phyloP scores from a whole-genome alignment of 1,139 yeast species.

The Zygosaccharomyces pseudobailii region DNA sequence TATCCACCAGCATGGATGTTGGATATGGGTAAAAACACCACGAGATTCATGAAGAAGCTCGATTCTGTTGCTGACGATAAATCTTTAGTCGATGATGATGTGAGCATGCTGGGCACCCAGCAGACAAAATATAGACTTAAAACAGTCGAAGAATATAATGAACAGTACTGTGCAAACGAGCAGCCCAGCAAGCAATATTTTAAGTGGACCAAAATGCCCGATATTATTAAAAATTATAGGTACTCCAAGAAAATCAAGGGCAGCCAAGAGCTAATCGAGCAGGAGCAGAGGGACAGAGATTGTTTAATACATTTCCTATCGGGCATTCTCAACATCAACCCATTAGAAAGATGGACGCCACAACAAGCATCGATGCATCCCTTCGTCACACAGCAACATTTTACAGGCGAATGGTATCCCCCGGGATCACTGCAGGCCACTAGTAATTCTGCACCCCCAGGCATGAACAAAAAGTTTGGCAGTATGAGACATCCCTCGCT shows the following conservation, averaged over 20 bases:
- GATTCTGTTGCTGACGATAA: slow-evolving; percentile 8
- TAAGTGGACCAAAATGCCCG: slow-evolving; percentile 64
- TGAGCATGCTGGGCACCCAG: slow-evolving; percentile 19
- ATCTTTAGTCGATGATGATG: slow-evolving; percentile 24
- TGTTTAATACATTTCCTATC: slow-evolving; percentile 71
- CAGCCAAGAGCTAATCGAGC: slow-evolving; percentile 51
- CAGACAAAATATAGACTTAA: slow-evolving; percentile 44
- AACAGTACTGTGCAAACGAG: slow-evolving; percentile 55
- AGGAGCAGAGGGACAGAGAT: slow-evolving; percentile 68
- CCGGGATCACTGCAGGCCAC: slow-evolving; percentile 36
- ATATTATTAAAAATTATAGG: slow-evolving; percentile 71
- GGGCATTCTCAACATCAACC: slow-evolving; percentile 78
- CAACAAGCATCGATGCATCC: slow-evolving; percentile 94
- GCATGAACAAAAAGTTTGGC: slow-evolving; percentile 6
- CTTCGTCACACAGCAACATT: slow-evolving; percentile 56
- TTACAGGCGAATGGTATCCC: slow-evolving; percentile 45
- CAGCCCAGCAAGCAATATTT: slow-evolving; percentile 83
- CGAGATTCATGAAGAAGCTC: slow-evolving; percentile 57
- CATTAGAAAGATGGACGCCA: slow-evolving; percentile 93
- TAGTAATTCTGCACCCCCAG: slow-evolving; percentile 4
- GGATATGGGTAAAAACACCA: slow-evolving; percentile 85
- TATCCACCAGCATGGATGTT: slow-evolving; percentile 94
- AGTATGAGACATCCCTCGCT: slow-evolving; percentile 15
- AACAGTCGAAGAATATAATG: slow-evolving; percentile 54
- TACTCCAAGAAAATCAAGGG: slow-evolving; percentile 73